Evolutionary conservation across 768 basidiomycete species (phyloP), one percentile per base, ranked within the genome.

Genomic region (Lanmaoa pseudosensibilis): DNA sequence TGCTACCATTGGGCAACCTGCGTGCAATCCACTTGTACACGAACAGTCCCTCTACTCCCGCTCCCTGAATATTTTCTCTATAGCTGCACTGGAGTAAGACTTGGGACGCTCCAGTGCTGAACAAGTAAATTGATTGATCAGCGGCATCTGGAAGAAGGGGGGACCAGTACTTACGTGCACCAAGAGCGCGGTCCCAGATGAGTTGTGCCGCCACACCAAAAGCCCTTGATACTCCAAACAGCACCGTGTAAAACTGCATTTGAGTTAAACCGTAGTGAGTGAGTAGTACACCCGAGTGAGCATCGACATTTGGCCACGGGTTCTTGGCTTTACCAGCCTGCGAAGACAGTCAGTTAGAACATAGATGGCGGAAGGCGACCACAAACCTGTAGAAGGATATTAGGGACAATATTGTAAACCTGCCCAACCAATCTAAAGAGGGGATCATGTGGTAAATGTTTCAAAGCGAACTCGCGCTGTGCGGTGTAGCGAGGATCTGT

Each of bases 281-380:
- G 21, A 95, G 77, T 45, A 95, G 83, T 51, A 85, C 91, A 75
- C 92, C 94, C 16, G 96, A 98, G 79, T 96, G 94, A 48, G 95
- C 93, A 72, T 98, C 95, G 54, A 98, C 95, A 73, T 98, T 98
- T 44, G 95, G 95, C 90, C 90, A 93, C 2, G 91, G 91, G 78
- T 93, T 93, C 83, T 92, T 93, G 18, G 90, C 91, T 74, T 93
- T 93, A 63, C 91, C 91, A 63, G 91, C 90, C 87, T 89, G 61
- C 59, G 62, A 33, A 34, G 1, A 37, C 13, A 19, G 7, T 44
- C 18, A 49, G 38, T 47, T 19, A 41, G 15, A 46, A 27, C 37
- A 46, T 19, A 10, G 50, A 59, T 59, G 38, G 27, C 25, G 1
- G 3, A 52, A 25, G 32, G 23, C 8, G 40, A 46, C 56, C 61